Base-by-base conservation (phyloP, 2,329 filamentous ascomycete species). In the Phaeosphaeria sp. region DNA sequence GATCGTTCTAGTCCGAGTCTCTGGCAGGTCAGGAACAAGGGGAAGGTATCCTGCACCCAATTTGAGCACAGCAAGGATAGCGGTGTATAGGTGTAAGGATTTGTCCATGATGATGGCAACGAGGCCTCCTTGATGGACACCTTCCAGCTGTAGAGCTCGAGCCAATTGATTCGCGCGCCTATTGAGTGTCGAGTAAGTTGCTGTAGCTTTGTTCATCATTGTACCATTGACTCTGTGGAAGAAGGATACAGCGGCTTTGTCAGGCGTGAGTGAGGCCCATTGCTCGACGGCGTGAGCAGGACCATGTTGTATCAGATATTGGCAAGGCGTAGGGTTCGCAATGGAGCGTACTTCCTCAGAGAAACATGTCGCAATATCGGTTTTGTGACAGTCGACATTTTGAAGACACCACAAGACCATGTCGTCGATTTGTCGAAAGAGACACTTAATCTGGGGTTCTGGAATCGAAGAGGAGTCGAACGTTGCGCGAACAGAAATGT, bases 101-200 rank as follows among this genome's bases (percentile, higher is more conserved):
- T 95, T 96, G 21, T 93, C 86, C 85, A 96, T 89, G 46, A 89
- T 81, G 46, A 96, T 85, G 33, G 88, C 88, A n/a, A 96, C 80
- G 10, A 91, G 78, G 17, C 86, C 81, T 7, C 87, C 85, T 1
- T 81, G 75, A 1, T 74, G 60, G 0, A 84, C 78, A 0, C 84
- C 83, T 1, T 77, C 71, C 2, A 78, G 66, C 9, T 79, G 66
- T 1, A 96, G 74, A 58, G 82, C 72, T 55, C 82, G 78, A 1
- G 89, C 90, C 52, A 94, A 75, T 33, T 78, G 78, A 66, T 93
- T 93, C 0, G 90, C 87, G 43, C 77, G 78, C 1, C 66, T 66
- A 67, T 93, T 90, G 4, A 97, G 79, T 23, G 88, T 78, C 1
- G 65, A 62, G 67, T 92, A 97, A 0, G 89, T 87, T 2, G 93